These are phyloP conservation scores for Oleoguttula mirabilis DNA, from an alignment of 495 filamentous ascomycete species.

Conservation along the genomic window DNA sequence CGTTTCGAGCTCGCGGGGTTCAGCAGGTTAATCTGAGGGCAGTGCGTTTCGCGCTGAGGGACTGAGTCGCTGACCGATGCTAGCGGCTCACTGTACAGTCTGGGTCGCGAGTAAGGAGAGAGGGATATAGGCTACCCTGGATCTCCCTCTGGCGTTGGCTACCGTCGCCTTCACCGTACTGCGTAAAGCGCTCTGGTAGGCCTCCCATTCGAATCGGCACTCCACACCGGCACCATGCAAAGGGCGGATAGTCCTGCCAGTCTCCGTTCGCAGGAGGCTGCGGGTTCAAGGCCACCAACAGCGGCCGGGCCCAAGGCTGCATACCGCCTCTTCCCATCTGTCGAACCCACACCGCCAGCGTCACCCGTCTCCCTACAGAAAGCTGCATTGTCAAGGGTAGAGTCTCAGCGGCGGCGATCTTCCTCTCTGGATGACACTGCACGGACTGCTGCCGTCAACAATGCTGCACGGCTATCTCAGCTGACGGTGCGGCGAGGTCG, in stretches of 20 bases:
- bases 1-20: no score
- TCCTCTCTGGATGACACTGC: slow-evolving; percentile 11
- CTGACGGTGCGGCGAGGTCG: background rate
- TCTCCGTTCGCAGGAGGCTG: background rate
- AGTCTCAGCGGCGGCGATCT: slow-evolving; percentile 2
- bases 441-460: background rate
- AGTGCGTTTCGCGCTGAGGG: no score
- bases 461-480: background rate
- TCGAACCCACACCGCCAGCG: slow-evolving; percentile 13
- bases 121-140: no score
- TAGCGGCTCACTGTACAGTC: no score
- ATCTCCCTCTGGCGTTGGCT: no score
- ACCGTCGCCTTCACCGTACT: no score
- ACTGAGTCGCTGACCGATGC: no score
- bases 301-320: background rate
- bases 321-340: slow-evolving; percentile 15
- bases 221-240: no score
- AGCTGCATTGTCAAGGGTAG: background rate
- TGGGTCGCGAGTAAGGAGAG: no score
- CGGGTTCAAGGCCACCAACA: background rate
- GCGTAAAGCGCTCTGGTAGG: no score
- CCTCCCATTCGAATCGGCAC: no score
- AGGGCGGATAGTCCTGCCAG: slow-evolving; percentile 2
- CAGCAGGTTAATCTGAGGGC: no score
- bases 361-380: slow-evolving; percentile 2